A percentile compares a stretch with the other conserved stretches of the same genome.
Conservation (phyloP, 2,329 filamentous ascomycete species). For the Colletotrichum cuscutae region DNA sequence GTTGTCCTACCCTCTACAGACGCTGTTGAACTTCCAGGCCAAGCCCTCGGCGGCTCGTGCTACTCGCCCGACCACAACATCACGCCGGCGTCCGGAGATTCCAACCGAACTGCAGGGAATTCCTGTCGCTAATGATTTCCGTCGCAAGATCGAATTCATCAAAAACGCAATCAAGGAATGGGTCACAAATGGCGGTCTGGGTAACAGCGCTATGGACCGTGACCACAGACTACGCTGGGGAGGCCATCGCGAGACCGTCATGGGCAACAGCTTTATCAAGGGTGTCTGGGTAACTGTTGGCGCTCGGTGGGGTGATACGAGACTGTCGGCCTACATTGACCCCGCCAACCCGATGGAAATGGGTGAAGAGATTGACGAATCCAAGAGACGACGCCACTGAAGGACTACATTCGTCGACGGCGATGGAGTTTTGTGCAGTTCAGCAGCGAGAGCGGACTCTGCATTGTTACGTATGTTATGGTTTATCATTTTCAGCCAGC, state of each 20-base stretch:
- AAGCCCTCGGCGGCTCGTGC: constrained; percentile 53
- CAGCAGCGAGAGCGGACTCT: constrained; percentile 13
- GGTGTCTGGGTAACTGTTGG: constrained; percentile 77
- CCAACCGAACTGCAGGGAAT: constrained; percentile 70
- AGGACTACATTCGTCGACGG: background rate
- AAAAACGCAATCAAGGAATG: constrained; percentile 75
- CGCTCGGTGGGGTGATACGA: constrained; percentile 68
- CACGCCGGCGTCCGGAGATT: constrained; percentile 69
- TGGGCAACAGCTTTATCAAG: constrained; percentile 64
- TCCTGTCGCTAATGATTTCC: constrained; percentile 77
- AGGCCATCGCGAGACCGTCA: constrained; percentile 66
- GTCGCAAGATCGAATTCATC: constrained; percentile 80
- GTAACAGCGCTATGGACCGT: constrained; percentile 70
- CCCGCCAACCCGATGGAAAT: constrained; percentile 63
- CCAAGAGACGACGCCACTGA: constrained; percentile 41
- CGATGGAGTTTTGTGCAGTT: background rate
- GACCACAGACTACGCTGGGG: constrained; percentile 67
- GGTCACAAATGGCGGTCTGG: constrained; percentile 75
- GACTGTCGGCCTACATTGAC: constrained; percentile 66
- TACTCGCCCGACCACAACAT: constrained; percentile 56
- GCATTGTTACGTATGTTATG: constrained; percentile 27
- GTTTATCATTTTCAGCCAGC: constrained; percentile 26
- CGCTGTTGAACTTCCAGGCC: constrained; percentile 74
- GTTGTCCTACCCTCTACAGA: constrained; percentile 77
- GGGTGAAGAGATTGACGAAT: constrained; percentile 64